Base-by-base conservation (phyloP, 306 rosid species). In the Medicago ruthenica region DNA sequence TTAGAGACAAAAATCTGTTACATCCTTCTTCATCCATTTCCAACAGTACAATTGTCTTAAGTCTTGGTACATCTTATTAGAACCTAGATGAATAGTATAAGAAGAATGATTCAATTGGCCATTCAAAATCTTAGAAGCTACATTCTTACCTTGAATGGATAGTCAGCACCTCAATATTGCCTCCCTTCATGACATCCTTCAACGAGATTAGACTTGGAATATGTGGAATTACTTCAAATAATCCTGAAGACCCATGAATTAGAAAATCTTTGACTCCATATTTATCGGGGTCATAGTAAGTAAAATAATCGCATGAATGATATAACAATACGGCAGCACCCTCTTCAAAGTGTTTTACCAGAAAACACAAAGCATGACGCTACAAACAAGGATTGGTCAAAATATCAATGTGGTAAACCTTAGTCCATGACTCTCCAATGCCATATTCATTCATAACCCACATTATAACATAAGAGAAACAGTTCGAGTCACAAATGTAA, bases 391-490 rank as follows among this genome's bases (percentile, higher is more conserved):
- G 14, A 45, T 15, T 12, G 51, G 4, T 1, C 55, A 8, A 6
- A 17, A 5, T 17, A 53, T 53, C 11, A 53, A 53, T 16, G 4
- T 3, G 20, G 62, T 17, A 55, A 55, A 54, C 54, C 15, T 18
- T 12, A 55, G 51, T 36, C 66, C 76, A 72, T 18, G 74, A 67
- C n/a, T 65, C 80, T 54, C 21, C 54, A 39, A 66, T 14, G 1
- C 67, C 74, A 66, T 76, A 53, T 1, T 39, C 15, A 13, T 76
- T 53, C 80, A 76, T 76, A 51, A 39, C 5, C 82, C 82, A 78
- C 27, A 61, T 2, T 15, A 5, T 8, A 18, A 20, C 2, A 44
- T 5, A 0, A 12, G 1, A 3, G 0, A 9, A 8, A 18, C 0
- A 0, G 8, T 7, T 18, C 8, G 3, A 16, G 8, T 45, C 51